Percentiles rank a stretch among this genome's conserved stretches.
Evolutionary conservation across 805 yeast genomes (phyloP).

Genomic region (Lachancea cidri): DNA sequence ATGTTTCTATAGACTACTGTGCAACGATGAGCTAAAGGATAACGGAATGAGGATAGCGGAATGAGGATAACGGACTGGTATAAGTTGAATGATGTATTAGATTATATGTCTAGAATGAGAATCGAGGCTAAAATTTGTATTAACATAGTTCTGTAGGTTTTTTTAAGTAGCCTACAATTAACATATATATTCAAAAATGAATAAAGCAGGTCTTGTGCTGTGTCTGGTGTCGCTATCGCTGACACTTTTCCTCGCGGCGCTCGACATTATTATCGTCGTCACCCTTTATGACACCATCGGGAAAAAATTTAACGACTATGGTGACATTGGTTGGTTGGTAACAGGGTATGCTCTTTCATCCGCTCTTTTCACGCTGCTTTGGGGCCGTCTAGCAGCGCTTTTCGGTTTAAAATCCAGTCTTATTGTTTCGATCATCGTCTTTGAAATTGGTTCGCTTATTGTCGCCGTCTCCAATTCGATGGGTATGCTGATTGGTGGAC

Average conservation of each 20-base stretch:
- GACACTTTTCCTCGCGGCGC: conserved; percentile 35
- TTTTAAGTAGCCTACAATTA: too few relatives aligned
- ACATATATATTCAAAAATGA: too few relatives aligned
- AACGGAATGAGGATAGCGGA: too few relatives aligned
- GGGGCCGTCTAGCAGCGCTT: conserved; percentile 52
- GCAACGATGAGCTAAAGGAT: too few relatives aligned
- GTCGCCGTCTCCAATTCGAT: conserved; percentile 52
- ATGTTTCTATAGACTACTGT: too few relatives aligned
- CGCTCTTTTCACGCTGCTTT: conserved; percentile 49
- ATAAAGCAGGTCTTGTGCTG: conserved; percentile 1
- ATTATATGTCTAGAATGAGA: too few relatives aligned
- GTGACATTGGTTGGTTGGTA: conserved; percentile 54
- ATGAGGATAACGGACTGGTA: too few relatives aligned
- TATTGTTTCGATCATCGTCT: conserved; percentile 44
- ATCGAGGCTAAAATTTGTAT: too few relatives aligned
- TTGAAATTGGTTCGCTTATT: conserved; percentile 58
- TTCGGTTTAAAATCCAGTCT: conserved; percentile 52
- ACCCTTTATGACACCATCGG: conserved; percentile 48
- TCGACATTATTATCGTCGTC: conserved; percentile 54
- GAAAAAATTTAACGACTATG: conserved; percentile 43
- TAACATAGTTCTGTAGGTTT: too few relatives aligned
- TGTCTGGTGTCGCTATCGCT: conserved; percentile 18
- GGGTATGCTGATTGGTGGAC: conserved; percentile 61
- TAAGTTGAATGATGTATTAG: too few relatives aligned
- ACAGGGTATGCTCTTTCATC: conserved; percentile 50